A percentile compares a stretch with the other conserved stretches of the same genome.
These are phyloP conservation scores for Parsonsia alboflavescens DNA, from an alignment of 257 asterid species.

Conservation along the genomic window DNA sequence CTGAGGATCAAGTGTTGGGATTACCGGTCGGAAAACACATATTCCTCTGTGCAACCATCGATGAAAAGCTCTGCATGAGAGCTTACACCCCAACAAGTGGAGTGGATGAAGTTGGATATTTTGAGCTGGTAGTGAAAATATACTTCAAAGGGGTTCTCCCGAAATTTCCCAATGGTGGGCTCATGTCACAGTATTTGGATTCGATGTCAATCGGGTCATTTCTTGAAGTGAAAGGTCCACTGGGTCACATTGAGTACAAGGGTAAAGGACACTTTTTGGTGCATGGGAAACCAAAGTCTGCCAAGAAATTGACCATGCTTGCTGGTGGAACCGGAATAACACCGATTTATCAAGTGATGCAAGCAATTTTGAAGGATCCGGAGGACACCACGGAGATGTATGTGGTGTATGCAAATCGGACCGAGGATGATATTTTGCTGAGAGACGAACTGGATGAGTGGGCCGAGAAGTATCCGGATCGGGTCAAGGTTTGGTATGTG, in stretches of 20 bases:
- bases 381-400: constrained; percentile 72
- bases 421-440: constrained; percentile 74
- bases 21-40: constrained; percentile 83
- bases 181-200: constrained; percentile 76
- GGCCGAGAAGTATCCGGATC: constrained; percentile 52
- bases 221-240: constrained; percentile 75
- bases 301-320: constrained; percentile 70
- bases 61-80: constrained; percentile 81
- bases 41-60: constrained; percentile 56
- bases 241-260: constrained; percentile 83
- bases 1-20: constrained; percentile 64
- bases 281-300: constrained; percentile 56
- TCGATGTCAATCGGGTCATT: constrained; percentile 41
- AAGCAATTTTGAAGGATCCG: constrained; percentile 67
- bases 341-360: constrained; percentile 86
- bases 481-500: constrained; percentile 91
- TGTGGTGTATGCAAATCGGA: constrained; percentile 82
- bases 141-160: constrained; percentile 73
- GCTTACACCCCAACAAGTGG: constrained; percentile 86
- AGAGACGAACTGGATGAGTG: constrained; percentile 72
- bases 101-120: constrained; percentile 56
- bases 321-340: constrained; percentile 96
- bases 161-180: constrained; percentile 79
- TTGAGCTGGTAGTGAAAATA: constrained; percentile 71
- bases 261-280: constrained; percentile 59